phyloP scores from a whole-genome alignment of 495 filamentous ascomycete species.

The Diplogelasinospora grovesii region DNA sequence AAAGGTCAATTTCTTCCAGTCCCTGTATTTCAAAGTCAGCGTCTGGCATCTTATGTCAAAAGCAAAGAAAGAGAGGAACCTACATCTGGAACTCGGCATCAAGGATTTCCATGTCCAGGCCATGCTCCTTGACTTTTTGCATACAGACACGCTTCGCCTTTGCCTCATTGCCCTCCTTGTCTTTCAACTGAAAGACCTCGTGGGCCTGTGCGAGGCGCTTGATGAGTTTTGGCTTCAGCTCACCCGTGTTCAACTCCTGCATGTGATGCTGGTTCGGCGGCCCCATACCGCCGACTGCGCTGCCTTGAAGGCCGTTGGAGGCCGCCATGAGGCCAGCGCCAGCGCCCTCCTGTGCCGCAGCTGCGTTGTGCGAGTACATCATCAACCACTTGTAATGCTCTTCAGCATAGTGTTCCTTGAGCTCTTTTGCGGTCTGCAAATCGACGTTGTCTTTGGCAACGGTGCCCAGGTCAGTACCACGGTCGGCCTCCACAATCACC shows the following conservation, averaged over 20 bases:
- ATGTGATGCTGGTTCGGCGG: slow-evolving; percentile 62
- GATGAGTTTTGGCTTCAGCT: slow-evolving; percentile 92
- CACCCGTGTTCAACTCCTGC: slow-evolving; percentile 65
- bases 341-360: slow-evolving; percentile 49
- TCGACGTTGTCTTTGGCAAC: slow-evolving; percentile 78
- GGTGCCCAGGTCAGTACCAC: slow-evolving; percentile 92
- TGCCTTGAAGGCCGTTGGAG: slow-evolving; percentile 54
- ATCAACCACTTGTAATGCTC: slow-evolving; percentile 96
- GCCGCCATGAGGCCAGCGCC: slow-evolving; percentile 50
- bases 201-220: slow-evolving; percentile 87
- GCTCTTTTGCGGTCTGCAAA: slow-evolving; percentile 73
- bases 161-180: slow-evolving; percentile 96
- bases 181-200: slow-evolving; percentile 76
- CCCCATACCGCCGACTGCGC: slow-evolving; percentile 69
- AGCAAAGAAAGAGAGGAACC: slow-evolving; percentile 30
- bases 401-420: slow-evolving; percentile 82
- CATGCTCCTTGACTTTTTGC: slow-evolving; percentile 91
- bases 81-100: slow-evolving; percentile 99
- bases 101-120: slow-evolving; percentile 94
- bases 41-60: not conserved
- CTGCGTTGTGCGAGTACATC: slow-evolving; percentile 84
- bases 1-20: slow-evolving; percentile 97
- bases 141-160: slow-evolving; percentile 95
- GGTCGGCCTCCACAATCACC: slow-evolving; percentile 95
- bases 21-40: slow-evolving; percentile 51